A percentile compares a stretch with the other conserved stretches of the same genome.
These are phyloP conservation scores for Eimeria necatrix DNA, from an alignment of 169 alveolate genomes.

Conservation along the genomic window DNA sequence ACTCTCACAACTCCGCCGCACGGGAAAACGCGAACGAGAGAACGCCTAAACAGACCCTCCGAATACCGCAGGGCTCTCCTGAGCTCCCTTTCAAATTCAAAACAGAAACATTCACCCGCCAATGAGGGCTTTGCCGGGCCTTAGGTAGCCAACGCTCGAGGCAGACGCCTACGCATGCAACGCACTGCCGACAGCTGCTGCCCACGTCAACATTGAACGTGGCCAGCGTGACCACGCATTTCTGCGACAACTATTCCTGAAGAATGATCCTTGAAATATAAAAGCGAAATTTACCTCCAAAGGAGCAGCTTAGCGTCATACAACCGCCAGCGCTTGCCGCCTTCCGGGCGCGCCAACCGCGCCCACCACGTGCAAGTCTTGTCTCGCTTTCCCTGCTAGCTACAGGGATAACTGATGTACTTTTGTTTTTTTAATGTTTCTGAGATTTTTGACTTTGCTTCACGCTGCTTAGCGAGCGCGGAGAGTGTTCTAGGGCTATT, in stretches of 20 bases:
- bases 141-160: not conserved
- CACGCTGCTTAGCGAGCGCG: too few relatives aligned
- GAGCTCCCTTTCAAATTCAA: too few relatives aligned
- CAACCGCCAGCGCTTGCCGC: conserved; percentile 17
- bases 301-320: not conserved
- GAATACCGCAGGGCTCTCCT: not conserved
- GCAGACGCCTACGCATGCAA: conserved; percentile 20
- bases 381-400: too few relatives aligned
- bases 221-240: not conserved
- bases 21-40: too few relatives aligned
- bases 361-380: too few relatives aligned
- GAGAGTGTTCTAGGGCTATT: too few relatives aligned
- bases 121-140: too few relatives aligned
- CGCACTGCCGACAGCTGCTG: not conserved
- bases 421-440: too few relatives aligned
- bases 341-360: not conserved
- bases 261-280: not conserved
- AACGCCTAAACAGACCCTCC: not conserved
- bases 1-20: too few relatives aligned
- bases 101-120: too few relatives aligned
- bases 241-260: not conserved
- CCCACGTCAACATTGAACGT: not conserved
- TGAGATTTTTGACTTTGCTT: too few relatives aligned
- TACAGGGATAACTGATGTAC: too few relatives aligned
- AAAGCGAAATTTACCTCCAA: not conserved